Conservation (phyloP, 495 filamentous ascomycete species). For the Endocarpon pusillum region DNA sequence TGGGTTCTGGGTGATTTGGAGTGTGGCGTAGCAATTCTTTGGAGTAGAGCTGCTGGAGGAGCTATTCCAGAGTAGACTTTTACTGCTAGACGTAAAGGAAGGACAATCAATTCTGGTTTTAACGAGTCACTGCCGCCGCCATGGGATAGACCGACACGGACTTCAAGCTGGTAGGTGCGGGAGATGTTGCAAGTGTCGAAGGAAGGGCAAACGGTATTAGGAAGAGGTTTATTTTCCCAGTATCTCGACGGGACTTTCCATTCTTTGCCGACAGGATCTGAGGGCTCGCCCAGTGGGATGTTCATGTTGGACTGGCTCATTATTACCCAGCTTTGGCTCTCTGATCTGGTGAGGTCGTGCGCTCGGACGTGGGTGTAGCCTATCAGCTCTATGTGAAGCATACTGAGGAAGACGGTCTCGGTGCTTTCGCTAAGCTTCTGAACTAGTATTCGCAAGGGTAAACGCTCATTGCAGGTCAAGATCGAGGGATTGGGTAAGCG, state of each 20-base stretch:
- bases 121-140: conserved; percentile 18
- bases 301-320: conserved; percentile 47
- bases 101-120: conserved; percentile 50
- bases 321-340: conserved; percentile 52
- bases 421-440: conserved; percentile 49
- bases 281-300: conserved; percentile 39
- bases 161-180: conserved; percentile 65
- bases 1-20: too few species aligned
- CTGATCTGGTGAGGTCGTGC: conserved; percentile 47
- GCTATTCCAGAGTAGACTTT: conserved; percentile 78
- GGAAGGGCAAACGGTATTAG: conserved; percentile 67
- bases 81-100: conserved; percentile 62
- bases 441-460: conserved; percentile 65
- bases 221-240: conserved; percentile 55
- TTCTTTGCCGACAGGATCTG: conserved; percentile 46
- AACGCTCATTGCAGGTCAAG: conserved; percentile 67
- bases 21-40: conserved; percentile 46
- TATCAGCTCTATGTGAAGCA: conserved; percentile 63
- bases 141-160: conserved; percentile 57
- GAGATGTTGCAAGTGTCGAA: conserved; percentile 83
- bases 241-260: conserved; percentile 43
- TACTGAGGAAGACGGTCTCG: conserved; percentile 53
- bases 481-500: conserved; percentile 78
- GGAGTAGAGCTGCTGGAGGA: conserved; percentile 60
- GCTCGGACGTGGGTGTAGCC: conserved; percentile 63